These are phyloP conservation scores for Trifolium dubium DNA, from an alignment of 306 rosid genomes.

Conservation along the genomic window DNA sequence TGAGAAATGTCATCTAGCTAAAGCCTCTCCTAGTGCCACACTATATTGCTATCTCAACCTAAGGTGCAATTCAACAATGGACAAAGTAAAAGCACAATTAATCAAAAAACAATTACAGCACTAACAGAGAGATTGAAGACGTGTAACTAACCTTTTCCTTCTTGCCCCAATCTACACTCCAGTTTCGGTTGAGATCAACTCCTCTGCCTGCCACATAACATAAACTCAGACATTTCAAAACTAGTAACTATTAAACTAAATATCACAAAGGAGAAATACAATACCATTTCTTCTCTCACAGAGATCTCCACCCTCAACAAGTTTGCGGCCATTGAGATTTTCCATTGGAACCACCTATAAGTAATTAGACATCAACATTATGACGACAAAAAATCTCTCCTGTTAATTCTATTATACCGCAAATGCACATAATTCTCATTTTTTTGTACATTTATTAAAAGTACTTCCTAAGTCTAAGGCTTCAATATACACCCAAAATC, in stretches of 20 bases:
- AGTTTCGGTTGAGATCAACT: constrained; percentile 97
- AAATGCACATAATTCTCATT: constrained; percentile 19
- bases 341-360: constrained; percentile 93
- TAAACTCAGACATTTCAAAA: constrained; percentile 46
- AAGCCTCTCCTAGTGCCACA: constrained; percentile 14
- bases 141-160: constrained; percentile 78
- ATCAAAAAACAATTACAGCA: background rate
- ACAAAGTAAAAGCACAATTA: constrained; percentile 11
- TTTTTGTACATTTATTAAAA: background rate
- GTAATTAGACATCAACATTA: constrained; percentile 42
- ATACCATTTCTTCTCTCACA: constrained; percentile 98
- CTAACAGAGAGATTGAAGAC: constrained; percentile 19
- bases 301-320: constrained; percentile 88
- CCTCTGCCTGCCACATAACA: constrained; percentile 80
- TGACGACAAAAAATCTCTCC: constrained; percentile 32
- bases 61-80: constrained; percentile 17
- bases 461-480: constrained; percentile 7
- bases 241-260: constrained; percentile 24
- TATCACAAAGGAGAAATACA: constrained; percentile 50
- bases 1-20: constrained; percentile 15
- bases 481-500: constrained; percentile 16
- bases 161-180: constrained; percentile 99
- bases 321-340: constrained; percentile 84
- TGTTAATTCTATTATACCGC: constrained; percentile 7
- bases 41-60: background rate